These are phyloP conservation scores for Ceratocystis harringtonii DNA, from an alignment of 2,329 filamentous ascomycete species.

Conservation along the genomic window DNA sequence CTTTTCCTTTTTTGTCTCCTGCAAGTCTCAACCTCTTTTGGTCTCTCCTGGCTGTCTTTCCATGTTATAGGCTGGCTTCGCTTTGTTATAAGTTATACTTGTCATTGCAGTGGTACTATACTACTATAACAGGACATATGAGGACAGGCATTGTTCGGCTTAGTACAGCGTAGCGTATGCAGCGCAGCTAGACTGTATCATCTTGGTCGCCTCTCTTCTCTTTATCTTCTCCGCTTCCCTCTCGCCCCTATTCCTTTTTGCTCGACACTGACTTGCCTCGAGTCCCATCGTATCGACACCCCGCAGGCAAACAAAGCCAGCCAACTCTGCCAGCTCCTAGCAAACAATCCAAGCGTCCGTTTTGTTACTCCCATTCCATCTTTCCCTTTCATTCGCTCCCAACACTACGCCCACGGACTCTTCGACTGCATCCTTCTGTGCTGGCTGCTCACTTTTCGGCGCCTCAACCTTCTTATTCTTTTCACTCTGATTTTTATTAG, in stretches of 20 bases:
- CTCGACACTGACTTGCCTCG: background rate
- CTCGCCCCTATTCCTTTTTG: background rate
- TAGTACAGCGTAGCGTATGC: background rate
- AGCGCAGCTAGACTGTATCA: background rate
- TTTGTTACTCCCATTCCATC: background rate
- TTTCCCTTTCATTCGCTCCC: background rate
- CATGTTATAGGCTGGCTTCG: conserved; percentile 9
- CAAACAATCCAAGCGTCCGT: background rate
- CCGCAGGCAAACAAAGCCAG: background rate
- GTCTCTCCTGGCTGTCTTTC: conserved; percentile 14
- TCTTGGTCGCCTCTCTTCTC: background rate
- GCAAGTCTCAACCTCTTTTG: conserved; percentile 5
- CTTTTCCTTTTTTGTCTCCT: background rate
- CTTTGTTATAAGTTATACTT: background rate
- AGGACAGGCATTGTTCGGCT: conserved; percentile 2
- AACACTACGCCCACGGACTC: background rate
- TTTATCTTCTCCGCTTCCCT: no score
- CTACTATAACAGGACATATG: conserved; percentile 1
- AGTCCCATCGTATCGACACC: background rate
- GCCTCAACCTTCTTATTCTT: background rate
- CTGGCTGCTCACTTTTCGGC: background rate
- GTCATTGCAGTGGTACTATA: background rate
- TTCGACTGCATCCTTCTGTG: background rate
- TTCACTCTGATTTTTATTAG: background rate
- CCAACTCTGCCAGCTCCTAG: no score